Conservation (phyloP, 306 rosid genomes). For the Fagus sylvatica region DNA sequence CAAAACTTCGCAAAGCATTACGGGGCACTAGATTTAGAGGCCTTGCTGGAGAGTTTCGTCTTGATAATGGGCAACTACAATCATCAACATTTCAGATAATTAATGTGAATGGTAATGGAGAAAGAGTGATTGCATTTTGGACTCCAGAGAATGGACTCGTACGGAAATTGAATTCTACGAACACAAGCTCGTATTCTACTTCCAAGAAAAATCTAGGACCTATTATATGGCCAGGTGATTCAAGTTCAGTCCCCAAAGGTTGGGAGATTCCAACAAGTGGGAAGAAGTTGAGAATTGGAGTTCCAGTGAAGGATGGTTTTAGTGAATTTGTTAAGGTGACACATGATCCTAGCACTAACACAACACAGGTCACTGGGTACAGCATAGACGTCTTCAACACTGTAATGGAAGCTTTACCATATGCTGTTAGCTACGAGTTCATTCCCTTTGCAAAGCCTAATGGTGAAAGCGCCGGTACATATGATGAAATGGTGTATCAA, state of each 20-base stretch:
- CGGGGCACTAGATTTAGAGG: slow-evolving; percentile 36
- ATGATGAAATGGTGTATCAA: slow-evolving; percentile 32
- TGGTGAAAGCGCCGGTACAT: slow-evolving; percentile 18
- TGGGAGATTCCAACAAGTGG: slow-evolving; percentile 33
- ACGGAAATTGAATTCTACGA: not conserved
- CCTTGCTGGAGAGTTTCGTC: slow-evolving; percentile 41
- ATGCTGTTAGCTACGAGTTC: slow-evolving; percentile 24
- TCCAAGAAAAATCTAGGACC: slow-evolving; percentile 12
- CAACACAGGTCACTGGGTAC: slow-evolving; percentile 10
- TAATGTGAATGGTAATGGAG: slow-evolving; percentile 30
- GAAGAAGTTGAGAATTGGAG: slow-evolving; percentile 36
- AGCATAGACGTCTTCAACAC: slow-evolving; percentile 38
- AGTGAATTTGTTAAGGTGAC: slow-evolving; percentile 24
- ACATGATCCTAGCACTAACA: slow-evolving; percentile 7
- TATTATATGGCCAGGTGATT: slow-evolving; percentile 48
- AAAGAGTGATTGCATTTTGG: slow-evolving; percentile 11
- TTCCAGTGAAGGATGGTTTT: slow-evolving; percentile 31
- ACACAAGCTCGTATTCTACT: not conserved
- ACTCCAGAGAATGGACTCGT: slow-evolving; percentile 14
- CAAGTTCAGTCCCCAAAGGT: slow-evolving; percentile 30
- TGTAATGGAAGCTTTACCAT: slow-evolving; percentile 26
- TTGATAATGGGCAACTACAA: slow-evolving; percentile 37
- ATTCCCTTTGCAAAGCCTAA: slow-evolving; percentile 23
- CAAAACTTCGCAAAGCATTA: slow-evolving; percentile 15
- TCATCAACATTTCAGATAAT: slow-evolving; percentile 38